Evolutionary conservation across 352 stramenopile species (phyloP), one percentile per base, ranked within the genome.

Genomic region (Phytophthora fragariaefolia): DNA sequence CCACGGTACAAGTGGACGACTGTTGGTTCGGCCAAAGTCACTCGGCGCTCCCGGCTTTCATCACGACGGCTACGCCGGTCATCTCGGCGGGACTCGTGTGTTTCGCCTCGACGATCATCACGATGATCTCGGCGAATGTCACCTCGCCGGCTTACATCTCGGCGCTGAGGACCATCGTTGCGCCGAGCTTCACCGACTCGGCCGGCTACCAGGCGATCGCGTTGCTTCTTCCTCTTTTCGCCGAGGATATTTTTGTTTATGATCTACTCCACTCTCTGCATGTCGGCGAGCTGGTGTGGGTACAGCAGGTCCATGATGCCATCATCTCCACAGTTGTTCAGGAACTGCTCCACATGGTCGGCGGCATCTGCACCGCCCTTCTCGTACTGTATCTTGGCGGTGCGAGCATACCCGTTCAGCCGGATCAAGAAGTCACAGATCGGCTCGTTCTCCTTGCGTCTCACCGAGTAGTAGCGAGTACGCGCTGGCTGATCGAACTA

Each of bases 91-190:
- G 23, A n/a, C 9, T 64, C 46, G 2, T 34, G 45, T 0, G 30
- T 50, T 4, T 43, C 20, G n/a, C 51, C 46, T n/a, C 47, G 47
- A n/a, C 45, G 57, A 9, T 50, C 52, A 4, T 38, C 5, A 10
- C 32, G 32, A 4, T 38, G 10, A 38, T 38, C 32, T 38, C 32
- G 32, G 32, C 32, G 6, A 5, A 13, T 17, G 0, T 38, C 32
- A 1, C 32, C 5, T 13, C 32, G 32, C 32, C 32, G 6, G 17
- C n/a, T n/a, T n/a, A n/a, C n/a, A n/a, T n/a, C n/a, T n/a, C n/a
- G n/a, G n/a, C n/a, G 32, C 32, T 38, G 12, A 9, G 1, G 32
- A 38, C 10, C 17, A 13, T 38, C 32, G 1, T 9, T n/a, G 32
- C 26, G 15, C n/a, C 51, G 56, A 3, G 30, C 57, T 22, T 22